Conservation (phyloP, 2,329 filamentous ascomycete species). For the Niveomyces coronatus region DNA sequence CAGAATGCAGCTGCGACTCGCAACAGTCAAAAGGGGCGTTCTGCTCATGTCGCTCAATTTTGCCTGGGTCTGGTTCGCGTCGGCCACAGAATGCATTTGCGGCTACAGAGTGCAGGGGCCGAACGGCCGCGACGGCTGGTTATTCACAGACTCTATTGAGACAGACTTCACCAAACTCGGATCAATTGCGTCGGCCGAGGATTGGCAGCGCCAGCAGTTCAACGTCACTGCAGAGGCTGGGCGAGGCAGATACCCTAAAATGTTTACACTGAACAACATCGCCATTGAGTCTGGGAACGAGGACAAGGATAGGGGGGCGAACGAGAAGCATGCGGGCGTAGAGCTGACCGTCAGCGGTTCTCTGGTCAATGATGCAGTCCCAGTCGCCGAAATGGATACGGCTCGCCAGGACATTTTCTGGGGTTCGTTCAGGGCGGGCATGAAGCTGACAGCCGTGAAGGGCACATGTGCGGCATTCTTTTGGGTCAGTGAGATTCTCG, state of each 20-base stretch:
- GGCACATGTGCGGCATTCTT: conserved; percentile 75
- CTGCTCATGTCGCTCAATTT: neutral
- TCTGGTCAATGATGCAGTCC: conserved; percentile 41
- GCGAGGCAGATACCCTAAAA: conserved; percentile 56
- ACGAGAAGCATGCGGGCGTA: conserved; percentile 40
- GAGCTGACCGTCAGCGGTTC: conserved; percentile 43
- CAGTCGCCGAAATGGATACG: conserved; percentile 54
- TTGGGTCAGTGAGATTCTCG: conserved; percentile 42
- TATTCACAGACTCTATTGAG: conserved; percentile 62
- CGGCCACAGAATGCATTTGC: conserved; percentile 47
- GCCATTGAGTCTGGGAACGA: conserved; percentile 29
- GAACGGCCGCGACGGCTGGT: conserved; percentile 24
- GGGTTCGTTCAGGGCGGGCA: conserved; percentile 58
- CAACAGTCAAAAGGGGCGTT: neutral
- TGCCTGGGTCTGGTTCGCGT: neutral
- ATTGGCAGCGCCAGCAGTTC: conserved; percentile 60
- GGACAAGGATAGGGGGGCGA: conserved; percentile 18
- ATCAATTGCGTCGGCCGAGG: conserved; percentile 37
- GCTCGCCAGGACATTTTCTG: conserved; percentile 52
- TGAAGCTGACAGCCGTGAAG: conserved; percentile 48
- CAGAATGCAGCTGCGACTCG: conserved; percentile 1
- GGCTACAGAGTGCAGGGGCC: conserved; percentile 52
- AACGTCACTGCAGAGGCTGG: conserved; percentile 48
- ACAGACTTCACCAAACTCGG: conserved; percentile 56
- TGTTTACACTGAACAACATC: conserved; percentile 48